phyloP scores from a whole-genome alignment of 106 monocot genomes.

The Platanthera guangdongensis region DNA sequence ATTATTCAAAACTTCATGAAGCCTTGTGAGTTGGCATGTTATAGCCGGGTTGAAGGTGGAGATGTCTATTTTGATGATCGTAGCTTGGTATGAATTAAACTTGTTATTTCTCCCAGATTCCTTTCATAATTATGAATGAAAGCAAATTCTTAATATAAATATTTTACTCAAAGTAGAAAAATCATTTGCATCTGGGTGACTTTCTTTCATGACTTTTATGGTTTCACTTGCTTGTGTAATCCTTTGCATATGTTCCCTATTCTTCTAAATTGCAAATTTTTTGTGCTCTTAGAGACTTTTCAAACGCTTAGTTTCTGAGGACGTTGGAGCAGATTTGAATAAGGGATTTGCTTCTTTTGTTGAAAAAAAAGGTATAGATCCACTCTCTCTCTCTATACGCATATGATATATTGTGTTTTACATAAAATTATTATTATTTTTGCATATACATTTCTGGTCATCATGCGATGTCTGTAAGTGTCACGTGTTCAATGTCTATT shows the following conservation, averaged over 20 bases:
- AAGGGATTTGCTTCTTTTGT: slow-evolving; percentile 83
- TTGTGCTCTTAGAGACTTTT: slow-evolving; percentile 74
- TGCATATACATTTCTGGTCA: neutral
- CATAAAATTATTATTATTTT: neutral
- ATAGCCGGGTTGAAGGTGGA: slow-evolving; percentile 80
- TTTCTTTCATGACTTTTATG: neutral
- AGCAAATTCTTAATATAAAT: neutral
- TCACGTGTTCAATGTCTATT: neutral
- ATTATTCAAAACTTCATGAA: slow-evolving; percentile 15
- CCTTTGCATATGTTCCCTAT: neutral
- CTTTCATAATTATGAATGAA: neutral
- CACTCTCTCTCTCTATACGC: neutral
- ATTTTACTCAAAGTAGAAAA: neutral
- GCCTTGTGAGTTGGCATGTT: slow-evolving; percentile 96
- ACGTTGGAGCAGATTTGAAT: slow-evolving; percentile 82
- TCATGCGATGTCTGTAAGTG: neutral
- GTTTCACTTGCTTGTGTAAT: neutral
- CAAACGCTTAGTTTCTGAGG: slow-evolving; percentile 73
- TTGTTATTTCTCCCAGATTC: neutral
- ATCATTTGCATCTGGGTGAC: neutral
- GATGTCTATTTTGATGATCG: slow-evolving; percentile 90
- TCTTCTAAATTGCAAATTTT: slow-evolving; percentile 10
- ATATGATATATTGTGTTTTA: neutral
- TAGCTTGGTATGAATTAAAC: slow-evolving; percentile 54
- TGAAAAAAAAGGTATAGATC: slow-evolving; percentile 66